Conservation (phyloP, 139 green algal genomes). For the Trebouxia sp. region DNA sequence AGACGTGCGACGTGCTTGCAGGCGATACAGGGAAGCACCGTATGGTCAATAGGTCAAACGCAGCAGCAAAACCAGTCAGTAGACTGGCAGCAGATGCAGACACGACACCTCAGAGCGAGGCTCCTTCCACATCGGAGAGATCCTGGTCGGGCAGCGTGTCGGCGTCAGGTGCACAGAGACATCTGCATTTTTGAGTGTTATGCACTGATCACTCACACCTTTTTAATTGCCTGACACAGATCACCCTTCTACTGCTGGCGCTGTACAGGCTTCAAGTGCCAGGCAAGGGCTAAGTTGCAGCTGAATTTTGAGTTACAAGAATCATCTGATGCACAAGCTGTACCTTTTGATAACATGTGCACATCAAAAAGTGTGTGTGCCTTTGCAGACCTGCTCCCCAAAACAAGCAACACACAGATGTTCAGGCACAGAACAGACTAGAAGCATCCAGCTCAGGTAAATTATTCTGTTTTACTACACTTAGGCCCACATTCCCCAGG, state of each 20-base stretch:
- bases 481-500: too few relatives aligned
- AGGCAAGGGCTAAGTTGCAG: too few relatives aligned
- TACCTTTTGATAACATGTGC: too few relatives aligned
- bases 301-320: too few relatives aligned
- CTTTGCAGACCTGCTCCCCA: not conserved
- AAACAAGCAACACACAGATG: not conserved
- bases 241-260: not conserved
- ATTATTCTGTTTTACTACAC: too few relatives aligned
- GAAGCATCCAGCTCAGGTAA: conserved; percentile 12
- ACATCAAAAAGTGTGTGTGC: not conserved
- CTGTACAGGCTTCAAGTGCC: too few relatives aligned
- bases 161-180: not conserved
- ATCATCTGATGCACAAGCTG: too few relatives aligned
- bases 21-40: conserved; percentile 5
- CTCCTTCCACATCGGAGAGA: not conserved
- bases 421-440: too few relatives aligned
- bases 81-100: not conserved
- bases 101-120: not conserved
- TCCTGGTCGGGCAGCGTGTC: not conserved
- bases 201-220: too few relatives aligned
- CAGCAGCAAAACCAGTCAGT: not conserved
- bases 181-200: too few relatives aligned
- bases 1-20: too few relatives aligned
- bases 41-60: not conserved
- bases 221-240: too few relatives aligned